These are phyloP conservation scores for Pleurotus ostreatus DNA, from an alignment of 768 basidiomycete species.

Conservation along the genomic window DNA sequence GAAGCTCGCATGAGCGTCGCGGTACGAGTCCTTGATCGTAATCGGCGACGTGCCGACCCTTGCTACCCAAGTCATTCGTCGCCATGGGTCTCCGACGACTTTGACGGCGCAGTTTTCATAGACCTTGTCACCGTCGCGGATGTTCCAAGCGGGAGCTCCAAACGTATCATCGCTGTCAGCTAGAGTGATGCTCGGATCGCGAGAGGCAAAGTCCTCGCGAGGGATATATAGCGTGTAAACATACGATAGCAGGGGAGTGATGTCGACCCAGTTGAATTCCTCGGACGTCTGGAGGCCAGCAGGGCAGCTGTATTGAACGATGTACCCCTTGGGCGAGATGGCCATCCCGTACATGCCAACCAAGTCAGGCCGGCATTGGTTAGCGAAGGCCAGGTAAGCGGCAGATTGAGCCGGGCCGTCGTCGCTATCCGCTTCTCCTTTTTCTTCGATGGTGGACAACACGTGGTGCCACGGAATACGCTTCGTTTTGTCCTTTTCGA, in stretches of 20 bases:
- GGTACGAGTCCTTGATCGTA: too few relatives aligned
- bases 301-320: slow-evolving; percentile 6
- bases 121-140: background rate
- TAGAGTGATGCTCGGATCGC: slow-evolving; percentile 4
- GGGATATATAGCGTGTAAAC: slow-evolving; percentile 9
- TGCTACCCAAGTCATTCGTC: too few relatives aligned
- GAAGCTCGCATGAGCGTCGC: too few relatives aligned
- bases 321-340: background rate
- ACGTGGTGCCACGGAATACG: too few relatives aligned
- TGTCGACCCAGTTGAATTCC: background rate
- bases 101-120: background rate
- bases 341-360: background rate
- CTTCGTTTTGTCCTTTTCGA: too few relatives aligned
- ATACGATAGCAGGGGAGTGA: slow-evolving; percentile 3
- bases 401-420: slow-evolving; percentile 3
- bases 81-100: too few relatives aligned
- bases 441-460: too few relatives aligned
- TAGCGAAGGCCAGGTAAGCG: slow-evolving; percentile 5
- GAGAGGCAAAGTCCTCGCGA: background rate
- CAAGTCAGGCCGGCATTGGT: slow-evolving; percentile 9
- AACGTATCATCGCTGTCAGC: background rate
- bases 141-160: slow-evolving; percentile 1
- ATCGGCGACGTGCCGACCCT: too few relatives aligned
- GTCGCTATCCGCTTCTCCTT: background rate
- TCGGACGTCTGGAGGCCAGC: slow-evolving; percentile 5